Evolutionary conservation across 306 rosid genomes (phyloP).

Genomic region (Lupinus albus): DNA sequence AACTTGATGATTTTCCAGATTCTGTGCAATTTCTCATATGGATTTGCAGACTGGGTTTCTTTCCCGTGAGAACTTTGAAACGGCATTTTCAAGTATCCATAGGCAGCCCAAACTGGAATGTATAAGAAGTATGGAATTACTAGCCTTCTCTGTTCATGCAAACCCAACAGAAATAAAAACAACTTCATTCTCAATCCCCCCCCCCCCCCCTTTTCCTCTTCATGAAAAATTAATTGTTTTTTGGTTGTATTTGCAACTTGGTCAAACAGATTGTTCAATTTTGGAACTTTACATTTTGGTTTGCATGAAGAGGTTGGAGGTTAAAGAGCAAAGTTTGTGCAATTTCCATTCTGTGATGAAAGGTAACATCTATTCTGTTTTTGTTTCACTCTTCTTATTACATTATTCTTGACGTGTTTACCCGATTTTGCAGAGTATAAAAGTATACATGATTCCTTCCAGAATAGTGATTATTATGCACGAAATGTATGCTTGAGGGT

Average conservation of each 20-base stretch:
- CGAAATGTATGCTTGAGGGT: conserved; percentile 82
- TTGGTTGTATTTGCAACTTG: conserved; percentile 30
- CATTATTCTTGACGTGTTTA: conserved; percentile 34
- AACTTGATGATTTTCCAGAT: conserved; percentile 56
- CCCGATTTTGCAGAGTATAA: conserved; percentile 72
- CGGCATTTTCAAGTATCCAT: conserved; percentile 65
- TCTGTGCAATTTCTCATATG: conserved; percentile 73
- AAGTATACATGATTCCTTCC: conserved; percentile 63
- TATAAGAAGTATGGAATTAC: conserved; percentile 61
- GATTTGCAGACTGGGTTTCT: conserved; percentile 72
- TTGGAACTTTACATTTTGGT: conserved; percentile 87
- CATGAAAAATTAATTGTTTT: conserved; percentile 28
- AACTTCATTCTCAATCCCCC: neutral
- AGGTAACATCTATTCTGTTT: conserved; percentile 53
- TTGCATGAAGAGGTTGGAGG: conserved; percentile 90
- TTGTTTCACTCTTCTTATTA: conserved; percentile 27
- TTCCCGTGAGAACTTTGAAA: conserved; percentile 64
- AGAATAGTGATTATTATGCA: conserved; percentile 65
- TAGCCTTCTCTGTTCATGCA: neutral
- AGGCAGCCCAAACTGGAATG: conserved; percentile 83
- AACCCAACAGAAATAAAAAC: neutral
- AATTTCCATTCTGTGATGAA: conserved; percentile 86
- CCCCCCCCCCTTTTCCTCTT: conserved; percentile 2
- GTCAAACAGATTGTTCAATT: conserved; percentile 73
- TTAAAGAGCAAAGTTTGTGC: conserved; percentile 75